A percentile compares a stretch with the other conserved stretches of the same genome.
Conservation (phyloP, 257 asterid genomes). For the Echium plantagineum region DNA sequence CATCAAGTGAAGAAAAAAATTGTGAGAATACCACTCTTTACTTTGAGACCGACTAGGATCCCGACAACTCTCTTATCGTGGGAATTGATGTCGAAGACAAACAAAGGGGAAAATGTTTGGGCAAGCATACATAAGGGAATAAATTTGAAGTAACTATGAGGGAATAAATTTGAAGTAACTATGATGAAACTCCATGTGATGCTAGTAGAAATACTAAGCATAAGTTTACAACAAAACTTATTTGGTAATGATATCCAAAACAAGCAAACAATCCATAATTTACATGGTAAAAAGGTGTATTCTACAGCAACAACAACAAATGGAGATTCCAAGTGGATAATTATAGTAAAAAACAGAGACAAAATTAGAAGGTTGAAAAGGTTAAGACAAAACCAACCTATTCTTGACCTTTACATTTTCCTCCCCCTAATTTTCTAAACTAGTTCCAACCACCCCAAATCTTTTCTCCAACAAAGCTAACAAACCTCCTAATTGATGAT, state of each 20-base stretch:
- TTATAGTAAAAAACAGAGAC: neutral
- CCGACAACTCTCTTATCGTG: too few species aligned
- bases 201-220: neutral
- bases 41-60: too few species aligned
- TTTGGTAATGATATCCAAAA: neutral
- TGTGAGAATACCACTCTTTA: too few species aligned
- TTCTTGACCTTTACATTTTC: neutral
- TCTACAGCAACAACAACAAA: neutral
- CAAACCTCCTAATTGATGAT: conserved; percentile 25
- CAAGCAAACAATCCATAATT: conserved; percentile 5
- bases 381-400: neutral
- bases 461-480: conserved; percentile 29
- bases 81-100: too few species aligned
- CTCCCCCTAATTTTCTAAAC: neutral
- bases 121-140: too few species aligned
- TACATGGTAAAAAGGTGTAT: conserved; percentile 2
- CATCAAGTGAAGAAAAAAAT: too few species aligned
- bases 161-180: too few species aligned
- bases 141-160: too few species aligned
- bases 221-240: neutral
- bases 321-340: neutral
- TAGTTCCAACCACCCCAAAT: conserved; percentile 23
- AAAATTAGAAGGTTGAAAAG: neutral
- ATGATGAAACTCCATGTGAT: too few species aligned
- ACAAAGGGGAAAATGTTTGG: neutral